A percentile compares a stretch with the other conserved stretches of the same genome.
Conservation (phyloP, 2,329 filamentous ascomycete genomes). For the Fusarium graminum region DNA sequence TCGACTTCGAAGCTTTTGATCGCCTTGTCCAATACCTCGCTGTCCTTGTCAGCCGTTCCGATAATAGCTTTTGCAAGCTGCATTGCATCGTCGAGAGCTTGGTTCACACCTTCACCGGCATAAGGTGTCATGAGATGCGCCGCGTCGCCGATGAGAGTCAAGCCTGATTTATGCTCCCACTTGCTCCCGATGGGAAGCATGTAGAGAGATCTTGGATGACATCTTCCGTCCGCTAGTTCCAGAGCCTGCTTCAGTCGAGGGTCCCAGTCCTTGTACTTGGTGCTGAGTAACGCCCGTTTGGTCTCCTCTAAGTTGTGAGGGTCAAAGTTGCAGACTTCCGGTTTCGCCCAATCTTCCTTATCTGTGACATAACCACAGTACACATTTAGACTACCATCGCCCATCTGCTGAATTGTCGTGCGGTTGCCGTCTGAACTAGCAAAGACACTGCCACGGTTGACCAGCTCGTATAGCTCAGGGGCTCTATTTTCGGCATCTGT, state of each 20-base stretch:
- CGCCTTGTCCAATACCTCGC: constrained; percentile 51
- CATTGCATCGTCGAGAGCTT: constrained; percentile 67
- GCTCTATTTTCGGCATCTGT: constrained; percentile 57
- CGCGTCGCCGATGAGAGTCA: constrained; percentile 70
- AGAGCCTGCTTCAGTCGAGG: constrained; percentile 59
- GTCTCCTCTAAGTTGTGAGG: constrained; percentile 55
- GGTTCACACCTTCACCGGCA: constrained; percentile 71
- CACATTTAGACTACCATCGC: constrained; percentile 62
- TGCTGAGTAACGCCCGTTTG: constrained; percentile 55
- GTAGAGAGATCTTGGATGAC: constrained; percentile 62
- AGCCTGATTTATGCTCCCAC: constrained; percentile 62
- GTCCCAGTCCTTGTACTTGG: constrained; percentile 57
- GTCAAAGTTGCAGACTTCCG: constrained; percentile 60
- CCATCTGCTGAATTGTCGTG: constrained; percentile 58
- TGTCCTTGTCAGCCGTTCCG: constrained; percentile 41
- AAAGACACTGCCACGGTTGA: constrained; percentile 64
- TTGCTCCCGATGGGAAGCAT: constrained; percentile 63
- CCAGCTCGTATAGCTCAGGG: constrained; percentile 58
- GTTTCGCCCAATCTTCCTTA: constrained; percentile 55
- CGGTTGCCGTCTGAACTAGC: constrained; percentile 58
- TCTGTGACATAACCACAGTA: constrained; percentile 56
- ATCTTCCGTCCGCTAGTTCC: constrained; percentile 55
- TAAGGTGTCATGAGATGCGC: constrained; percentile 71
- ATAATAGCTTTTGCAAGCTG: constrained; percentile 61
- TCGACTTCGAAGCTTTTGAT: constrained; percentile 54